Conservation (phyloP, 2,329 filamentous ascomycete genomes). For the Ceratocystis variospora region DNA sequence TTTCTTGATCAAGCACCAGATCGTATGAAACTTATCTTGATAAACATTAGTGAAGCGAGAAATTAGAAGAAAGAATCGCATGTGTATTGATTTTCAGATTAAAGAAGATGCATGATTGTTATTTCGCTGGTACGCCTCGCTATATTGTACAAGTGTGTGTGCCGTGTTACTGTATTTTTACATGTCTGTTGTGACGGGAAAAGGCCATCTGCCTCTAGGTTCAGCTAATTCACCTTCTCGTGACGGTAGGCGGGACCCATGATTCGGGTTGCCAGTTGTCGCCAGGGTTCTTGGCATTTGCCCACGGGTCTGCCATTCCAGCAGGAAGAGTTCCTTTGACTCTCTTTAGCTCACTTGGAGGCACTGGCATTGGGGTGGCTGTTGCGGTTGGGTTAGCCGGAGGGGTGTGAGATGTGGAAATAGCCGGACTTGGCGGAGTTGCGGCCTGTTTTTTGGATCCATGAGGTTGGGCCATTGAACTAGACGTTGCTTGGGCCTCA, state of each 20-base stretch:
- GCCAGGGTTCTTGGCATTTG: constrained; percentile 39
- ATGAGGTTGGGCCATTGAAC: neutral
- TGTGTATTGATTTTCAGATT: too few species aligned
- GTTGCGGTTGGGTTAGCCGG: neutral
- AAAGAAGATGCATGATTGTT: neutral
- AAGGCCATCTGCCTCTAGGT: neutral
- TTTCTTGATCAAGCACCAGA: constrained; percentile 33
- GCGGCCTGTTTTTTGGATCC: neutral
- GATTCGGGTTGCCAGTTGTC: constrained; percentile 55
- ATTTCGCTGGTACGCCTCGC: neutral
- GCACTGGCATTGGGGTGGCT: neutral
- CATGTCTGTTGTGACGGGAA: neutral
- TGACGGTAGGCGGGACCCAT: constrained; percentile 40
- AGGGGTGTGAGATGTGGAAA: neutral
- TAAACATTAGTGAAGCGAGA: neutral
- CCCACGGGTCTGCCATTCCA: constrained; percentile 42
- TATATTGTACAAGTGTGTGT: constrained; percentile 1
- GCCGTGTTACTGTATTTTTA: neutral
- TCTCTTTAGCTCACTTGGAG: constrained; percentile 6
- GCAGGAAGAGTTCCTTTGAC: constrained; percentile 17
- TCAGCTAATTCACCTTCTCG: constrained; percentile 22
- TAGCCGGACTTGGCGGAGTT: neutral
- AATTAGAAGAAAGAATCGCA: too few species aligned
- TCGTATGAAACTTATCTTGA: constrained; percentile 26
- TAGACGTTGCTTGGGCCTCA: constrained; percentile 16